Conservation (phyloP, 805 yeast genomes). For the Cyberlindnera americana region DNA sequence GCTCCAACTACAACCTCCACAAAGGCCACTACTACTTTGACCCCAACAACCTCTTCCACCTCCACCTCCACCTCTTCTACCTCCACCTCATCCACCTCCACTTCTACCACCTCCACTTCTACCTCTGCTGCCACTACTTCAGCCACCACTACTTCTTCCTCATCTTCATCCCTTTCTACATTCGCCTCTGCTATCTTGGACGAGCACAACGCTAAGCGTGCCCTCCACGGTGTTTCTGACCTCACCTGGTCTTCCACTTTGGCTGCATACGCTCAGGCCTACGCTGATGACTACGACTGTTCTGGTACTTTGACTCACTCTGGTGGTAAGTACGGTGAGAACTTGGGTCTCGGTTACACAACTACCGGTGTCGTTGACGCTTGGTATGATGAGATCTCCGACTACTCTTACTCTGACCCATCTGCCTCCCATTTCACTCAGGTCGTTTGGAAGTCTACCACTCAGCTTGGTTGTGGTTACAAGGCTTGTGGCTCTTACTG, state of each 20-base stretch:
- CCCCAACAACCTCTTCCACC: slow-evolving; percentile 19
- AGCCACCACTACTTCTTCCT: slow-evolving; percentile 19
- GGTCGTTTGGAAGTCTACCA: slow-evolving; percentile 70
- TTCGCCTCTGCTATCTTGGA: slow-evolving; percentile 42
- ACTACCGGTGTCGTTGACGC: slow-evolving; percentile 57
- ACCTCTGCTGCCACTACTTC: slow-evolving; percentile 23
- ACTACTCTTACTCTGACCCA: slow-evolving; percentile 51
- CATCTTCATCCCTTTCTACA: slow-evolving; percentile 22
- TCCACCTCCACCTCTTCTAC: slow-evolving; percentile 9
- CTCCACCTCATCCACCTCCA: slow-evolving; percentile 14
- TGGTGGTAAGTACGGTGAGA: slow-evolving; percentile 74
- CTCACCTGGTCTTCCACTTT: slow-evolving; percentile 48
- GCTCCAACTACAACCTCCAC: slow-evolving; percentile 13
- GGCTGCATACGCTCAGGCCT: slow-evolving; percentile 48
- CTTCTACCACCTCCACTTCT: slow-evolving; percentile 16
- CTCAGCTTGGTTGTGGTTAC: slow-evolving; percentile 72
- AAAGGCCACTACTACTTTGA: slow-evolving; percentile 6
- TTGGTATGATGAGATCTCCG: slow-evolving; percentile 68
- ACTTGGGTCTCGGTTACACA: slow-evolving; percentile 70
- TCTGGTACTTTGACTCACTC: slow-evolving; percentile 64
- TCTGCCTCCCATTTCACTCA: slow-evolving; percentile 82
- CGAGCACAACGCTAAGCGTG: slow-evolving; percentile 50
- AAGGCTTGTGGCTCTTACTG: slow-evolving; percentile 53
- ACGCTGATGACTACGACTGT: slow-evolving; percentile 53
- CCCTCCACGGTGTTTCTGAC: slow-evolving; percentile 40